phyloP scores from a whole-genome alignment of 257 asterid genomes.

The Lavandula angustifolia region DNA sequence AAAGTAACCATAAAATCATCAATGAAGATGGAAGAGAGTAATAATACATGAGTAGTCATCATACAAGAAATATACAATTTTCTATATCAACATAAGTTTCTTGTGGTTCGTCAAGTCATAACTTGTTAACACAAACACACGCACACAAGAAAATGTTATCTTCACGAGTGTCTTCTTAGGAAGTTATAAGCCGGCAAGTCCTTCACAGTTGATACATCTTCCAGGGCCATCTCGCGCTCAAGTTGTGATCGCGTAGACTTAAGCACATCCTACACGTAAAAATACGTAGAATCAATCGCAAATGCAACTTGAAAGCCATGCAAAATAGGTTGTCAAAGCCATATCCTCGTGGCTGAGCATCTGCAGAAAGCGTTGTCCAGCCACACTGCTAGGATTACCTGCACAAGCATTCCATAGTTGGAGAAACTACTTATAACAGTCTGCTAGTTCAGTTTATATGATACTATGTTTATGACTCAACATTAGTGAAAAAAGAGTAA shows the following conservation, averaged over 20 bases:
- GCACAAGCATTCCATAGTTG: conserved; percentile 27
- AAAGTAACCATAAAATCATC: not conserved
- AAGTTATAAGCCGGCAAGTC: conserved; percentile 80
- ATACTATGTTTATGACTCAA: not conserved
- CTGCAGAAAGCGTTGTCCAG: conserved; percentile 75
- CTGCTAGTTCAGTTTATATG: not conserved
- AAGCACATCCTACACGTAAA: conserved; percentile 66
- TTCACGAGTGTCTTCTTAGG: conserved; percentile 40
- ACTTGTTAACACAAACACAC: conserved; percentile 14
- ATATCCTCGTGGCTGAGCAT: conserved; percentile 67
- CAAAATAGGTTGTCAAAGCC: conserved; percentile 92
- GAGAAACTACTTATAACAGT: not conserved
- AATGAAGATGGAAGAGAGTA: not conserved
- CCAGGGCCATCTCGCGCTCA: conserved; percentile 80
- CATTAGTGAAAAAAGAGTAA: not conserved
- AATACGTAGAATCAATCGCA: not conserved
- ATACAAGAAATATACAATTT: conserved; percentile 19
- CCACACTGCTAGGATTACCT: conserved; percentile 65
- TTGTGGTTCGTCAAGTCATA: not conserved
- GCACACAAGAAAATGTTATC: conserved; percentile 9
- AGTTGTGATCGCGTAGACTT: conserved; percentile 75
- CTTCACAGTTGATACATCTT: conserved; percentile 57
- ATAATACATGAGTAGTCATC: not conserved
- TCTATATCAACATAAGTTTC: conserved; percentile 11
- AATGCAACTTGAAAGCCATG: conserved; percentile 64